Percentiles rank a stretch among this genome's conserved stretches.
These are phyloP conservation scores for Xylaria sp. DNA, from an alignment of 495 filamentous ascomycete genomes.

Conservation along the genomic window DNA sequence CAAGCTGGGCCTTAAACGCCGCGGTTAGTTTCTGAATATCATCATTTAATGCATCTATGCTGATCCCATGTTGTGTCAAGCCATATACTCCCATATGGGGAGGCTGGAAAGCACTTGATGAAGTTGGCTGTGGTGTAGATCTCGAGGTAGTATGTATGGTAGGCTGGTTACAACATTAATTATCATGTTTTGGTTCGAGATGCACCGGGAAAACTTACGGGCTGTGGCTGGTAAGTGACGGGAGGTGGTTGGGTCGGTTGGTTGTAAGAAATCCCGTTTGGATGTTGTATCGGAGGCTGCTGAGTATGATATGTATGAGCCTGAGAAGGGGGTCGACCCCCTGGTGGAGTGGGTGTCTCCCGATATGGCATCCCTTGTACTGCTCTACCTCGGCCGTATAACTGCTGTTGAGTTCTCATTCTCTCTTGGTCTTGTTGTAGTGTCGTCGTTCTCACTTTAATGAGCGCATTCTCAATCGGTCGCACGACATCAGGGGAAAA, in stretches of 20 bases:
- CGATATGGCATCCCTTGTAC: conserved; percentile 62
- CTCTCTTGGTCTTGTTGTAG: conserved; percentile 74
- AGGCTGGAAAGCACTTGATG: conserved; percentile 41
- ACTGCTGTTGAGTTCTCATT: conserved; percentile 67
- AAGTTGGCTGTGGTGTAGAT: conserved; percentile 47
- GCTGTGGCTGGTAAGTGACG: conserved; percentile 28
- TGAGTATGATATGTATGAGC: conserved; percentile 31
- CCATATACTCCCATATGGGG: conserved; percentile 46
- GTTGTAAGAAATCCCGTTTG: conserved; percentile 34
- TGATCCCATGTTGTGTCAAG: conserved; percentile 52
- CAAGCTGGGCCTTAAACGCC: conserved; percentile 72
- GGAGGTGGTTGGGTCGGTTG: conserved; percentile 29
- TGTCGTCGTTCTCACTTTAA: conserved; percentile 81
- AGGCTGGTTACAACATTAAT: conserved; percentile 36
- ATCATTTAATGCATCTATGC: conserved; percentile 76
- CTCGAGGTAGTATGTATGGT: conserved; percentile 33
- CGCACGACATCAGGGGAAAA: conserved; percentile 84
- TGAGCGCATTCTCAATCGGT: conserved; percentile 90
- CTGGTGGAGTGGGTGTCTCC: conserved; percentile 75
- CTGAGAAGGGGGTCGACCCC: conserved; percentile 42
- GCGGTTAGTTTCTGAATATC: conserved; percentile 80
- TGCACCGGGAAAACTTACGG: conserved; percentile 30
- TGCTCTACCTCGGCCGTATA: conserved; percentile 64
- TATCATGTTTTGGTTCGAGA: background rate
- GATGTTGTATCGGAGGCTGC: conserved; percentile 29